These are phyloP conservation scores for Populus simonii DNA, from an alignment of 345 rosid species.

Conservation along the genomic window DNA sequence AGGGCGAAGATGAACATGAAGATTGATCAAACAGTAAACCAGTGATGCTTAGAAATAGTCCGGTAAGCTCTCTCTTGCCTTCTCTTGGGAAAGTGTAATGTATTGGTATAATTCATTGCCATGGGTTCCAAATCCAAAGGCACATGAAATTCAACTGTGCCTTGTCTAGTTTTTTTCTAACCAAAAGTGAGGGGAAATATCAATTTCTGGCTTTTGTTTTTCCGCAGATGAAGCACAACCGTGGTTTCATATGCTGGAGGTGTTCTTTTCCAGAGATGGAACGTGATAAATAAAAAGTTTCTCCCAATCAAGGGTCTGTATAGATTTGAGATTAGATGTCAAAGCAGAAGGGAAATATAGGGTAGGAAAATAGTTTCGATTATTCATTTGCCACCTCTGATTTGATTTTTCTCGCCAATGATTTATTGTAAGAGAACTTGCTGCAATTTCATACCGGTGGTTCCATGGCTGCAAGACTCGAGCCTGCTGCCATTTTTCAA, in stretches of 20 bases:
- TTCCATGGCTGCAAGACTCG: background rate
- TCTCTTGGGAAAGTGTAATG: background rate
- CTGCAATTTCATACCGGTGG: background rate
- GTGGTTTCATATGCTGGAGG: background rate
- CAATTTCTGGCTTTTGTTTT: background rate
- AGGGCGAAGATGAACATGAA: conserved; percentile 47
- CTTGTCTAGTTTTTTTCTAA: background rate
- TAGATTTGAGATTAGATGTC: conserved; percentile 1
- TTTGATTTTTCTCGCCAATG: background rate
- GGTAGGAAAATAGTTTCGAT: background rate
- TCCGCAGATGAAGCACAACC: background rate
- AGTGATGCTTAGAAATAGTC: background rate
- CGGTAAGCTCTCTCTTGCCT: background rate
- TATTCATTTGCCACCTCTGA: background rate
- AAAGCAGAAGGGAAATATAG: background rate
- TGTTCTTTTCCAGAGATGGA: background rate
- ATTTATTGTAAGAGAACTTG: conserved; percentile 4
- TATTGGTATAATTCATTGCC: background rate
- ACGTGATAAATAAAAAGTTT: background rate
- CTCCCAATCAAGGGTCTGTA: background rate
- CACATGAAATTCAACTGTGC: background rate
- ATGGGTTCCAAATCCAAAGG: background rate
- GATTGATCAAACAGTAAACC: conserved; percentile 26
- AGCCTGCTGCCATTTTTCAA: conserved; percentile 10
- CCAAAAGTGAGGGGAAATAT: background rate